phyloP scores from a whole-genome alignment of 108 stramenopile species.

The Bacterosira constricta region DNA sequence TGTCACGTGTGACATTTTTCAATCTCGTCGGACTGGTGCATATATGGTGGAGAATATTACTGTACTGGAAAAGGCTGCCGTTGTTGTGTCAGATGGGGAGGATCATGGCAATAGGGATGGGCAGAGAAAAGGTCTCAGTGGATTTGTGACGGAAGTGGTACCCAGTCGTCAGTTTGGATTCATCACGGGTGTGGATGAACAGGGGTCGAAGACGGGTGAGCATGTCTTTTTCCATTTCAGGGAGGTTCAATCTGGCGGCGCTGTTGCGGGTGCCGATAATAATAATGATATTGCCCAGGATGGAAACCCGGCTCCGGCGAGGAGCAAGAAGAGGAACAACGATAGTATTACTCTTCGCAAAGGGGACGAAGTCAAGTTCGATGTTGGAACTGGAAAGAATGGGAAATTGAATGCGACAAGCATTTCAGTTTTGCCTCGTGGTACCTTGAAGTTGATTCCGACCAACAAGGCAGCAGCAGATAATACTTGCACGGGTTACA shows the following conservation, averaged over 20 bases:
- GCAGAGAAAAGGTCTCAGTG: conserved; percentile 39
- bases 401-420: conserved; percentile 69
- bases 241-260: conserved; percentile 6
- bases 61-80: conserved; percentile 49
- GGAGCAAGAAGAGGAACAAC: conserved; percentile 12
- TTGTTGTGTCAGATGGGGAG: conserved; percentile 15
- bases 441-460: conserved; percentile 60
- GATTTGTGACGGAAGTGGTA: conserved; percentile 75
- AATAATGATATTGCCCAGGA: conserved; percentile 25
- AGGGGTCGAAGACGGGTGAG: conserved; percentile 60
- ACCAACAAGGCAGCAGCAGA: conserved; percentile 53
- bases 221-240: conserved; percentile 68
- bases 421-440: conserved; percentile 60
- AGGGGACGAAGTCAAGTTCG: conserved; percentile 80
- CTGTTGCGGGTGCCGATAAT: too few species aligned
- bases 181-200: conserved; percentile 71
- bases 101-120: not conserved
- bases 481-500: conserved; percentile 62
- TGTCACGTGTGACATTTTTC: conserved; percentile 59
- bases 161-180: conserved; percentile 75
- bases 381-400: conserved; percentile 58
- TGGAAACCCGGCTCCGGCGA: conserved; percentile 14
- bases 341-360: conserved; percentile 34
- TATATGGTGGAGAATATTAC: conserved; percentile 54
- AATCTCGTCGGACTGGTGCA: conserved; percentile 59